Evolutionary conservation across 768 basidiomycete species (phyloP), one percentile per base, ranked within the genome.

Genomic region (Rhodotorula toruloides): DNA sequence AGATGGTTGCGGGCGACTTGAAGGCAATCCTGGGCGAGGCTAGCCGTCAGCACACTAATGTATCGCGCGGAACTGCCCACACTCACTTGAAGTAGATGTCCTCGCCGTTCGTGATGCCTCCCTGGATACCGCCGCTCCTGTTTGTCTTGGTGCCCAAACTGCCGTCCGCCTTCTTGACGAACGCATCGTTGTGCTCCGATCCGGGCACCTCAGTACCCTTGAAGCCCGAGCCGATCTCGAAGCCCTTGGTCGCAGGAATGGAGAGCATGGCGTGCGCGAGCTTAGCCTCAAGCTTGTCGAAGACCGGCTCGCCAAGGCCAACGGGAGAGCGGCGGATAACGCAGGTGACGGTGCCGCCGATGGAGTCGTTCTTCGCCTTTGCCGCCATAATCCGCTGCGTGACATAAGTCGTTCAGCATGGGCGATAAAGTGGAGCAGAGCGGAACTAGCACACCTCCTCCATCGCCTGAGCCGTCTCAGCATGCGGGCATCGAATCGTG

Each of bases 261-360:
- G 92, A 96, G 58, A 99, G 84, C 94, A 99, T 98, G 13, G 96
- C 96, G 76, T 98, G 96, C 19, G 84, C 94, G 66, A 99, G 86
- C 68, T 84, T 84, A 27, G 96, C 96, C 79, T 96, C 94, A 77
- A 98, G 87, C 79, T 98, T 98, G 84, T 99, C 93, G 78, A 99
- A 98, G 56, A 90, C 88, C 58, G 96, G 96, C 78, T 98, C 96
- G 55, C 96, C 96, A 36, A 98, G 84, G 13, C 96, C 96, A 27
- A 87, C 80, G 52, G 96, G 96, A 4, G 87, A 85, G 61, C 87
- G 86, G 49, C 94, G 88, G 72, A 99, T 89, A 44, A 98, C 90
- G 77, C 96, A 98, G 62, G 91, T 98, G 59, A 98, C 85, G 4
- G 90, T 94, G n/a, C 96, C 96, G 56, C 96, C 96, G 69, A 99